Evolutionary conservation across 345 rosid species (phyloP).

Genomic region (Noccaea caerulescens): DNA sequence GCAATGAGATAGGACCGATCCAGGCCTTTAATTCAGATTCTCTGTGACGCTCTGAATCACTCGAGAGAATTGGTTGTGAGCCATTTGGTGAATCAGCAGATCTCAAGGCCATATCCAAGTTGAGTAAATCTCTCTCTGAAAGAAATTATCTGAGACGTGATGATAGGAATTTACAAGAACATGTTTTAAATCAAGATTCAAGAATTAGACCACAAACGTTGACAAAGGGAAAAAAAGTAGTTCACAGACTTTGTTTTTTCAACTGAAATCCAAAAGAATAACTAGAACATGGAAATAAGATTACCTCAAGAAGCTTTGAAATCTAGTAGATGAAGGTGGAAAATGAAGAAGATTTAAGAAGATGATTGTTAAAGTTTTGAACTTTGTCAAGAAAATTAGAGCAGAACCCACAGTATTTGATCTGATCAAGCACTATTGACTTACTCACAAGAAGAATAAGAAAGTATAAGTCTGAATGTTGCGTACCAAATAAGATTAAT

Average conservation of each 20-base stretch:
- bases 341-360: background rate
- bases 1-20: too few relatives aligned
- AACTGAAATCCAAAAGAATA: too few relatives aligned
- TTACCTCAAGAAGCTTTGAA: too few relatives aligned
- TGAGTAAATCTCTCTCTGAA: background rate
- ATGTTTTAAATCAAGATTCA: background rate
- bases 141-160: background rate
- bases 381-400: background rate
- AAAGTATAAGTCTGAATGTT: constrained; percentile 16
- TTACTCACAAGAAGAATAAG: background rate
- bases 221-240: background rate
- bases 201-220: background rate
- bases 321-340: too few relatives aligned
- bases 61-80: constrained; percentile 8
- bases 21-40: background rate
- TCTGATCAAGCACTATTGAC: constrained; percentile 19
- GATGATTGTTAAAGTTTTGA: too few relatives aligned
- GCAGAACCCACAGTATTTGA: constrained; percentile 2
- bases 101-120: constrained; percentile 20
- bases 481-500: background rate
- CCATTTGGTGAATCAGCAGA: constrained; percentile 21
- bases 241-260: too few relatives aligned
- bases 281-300: too few relatives aligned
- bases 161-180: background rate
- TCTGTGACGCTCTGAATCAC: background rate